Conservation (phyloP, 2,329 filamentous ascomycete genomes). For the Rutstroemia sp. region DNA sequence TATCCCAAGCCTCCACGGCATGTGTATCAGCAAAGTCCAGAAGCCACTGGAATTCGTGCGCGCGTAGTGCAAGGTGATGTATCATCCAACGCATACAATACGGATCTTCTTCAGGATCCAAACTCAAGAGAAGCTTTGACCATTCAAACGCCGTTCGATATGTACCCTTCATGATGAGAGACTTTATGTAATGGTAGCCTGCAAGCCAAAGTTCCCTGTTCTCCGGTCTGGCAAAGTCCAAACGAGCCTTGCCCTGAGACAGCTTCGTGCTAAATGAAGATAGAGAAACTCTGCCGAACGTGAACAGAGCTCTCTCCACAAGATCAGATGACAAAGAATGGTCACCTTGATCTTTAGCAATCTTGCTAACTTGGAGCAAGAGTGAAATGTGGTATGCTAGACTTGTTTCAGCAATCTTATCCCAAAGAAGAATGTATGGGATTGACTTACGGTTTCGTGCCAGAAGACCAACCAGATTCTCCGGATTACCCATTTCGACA, state of each 20-base stretch:
- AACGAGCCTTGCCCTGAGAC: slow-evolving; percentile 67
- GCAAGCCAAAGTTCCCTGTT: slow-evolving; percentile 92
- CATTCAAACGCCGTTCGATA: slow-evolving; percentile 91
- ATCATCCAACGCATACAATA: slow-evolving; percentile 77
- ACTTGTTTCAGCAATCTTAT: slow-evolving; percentile 16
- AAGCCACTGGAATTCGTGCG: slow-evolving; percentile 69
- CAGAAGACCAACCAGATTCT: slow-evolving; percentile 71
- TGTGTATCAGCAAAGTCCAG: slow-evolving; percentile 55
- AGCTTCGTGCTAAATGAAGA: slow-evolving; percentile 74
- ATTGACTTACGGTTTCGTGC: slow-evolving; percentile 50
- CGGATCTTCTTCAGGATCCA: slow-evolving; percentile 68
- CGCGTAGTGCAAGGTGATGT: slow-evolving; percentile 77
- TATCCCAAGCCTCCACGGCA: slow-evolving; percentile 33
- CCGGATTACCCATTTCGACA: slow-evolving; percentile 78
- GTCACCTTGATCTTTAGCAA: slow-evolving; percentile 87
- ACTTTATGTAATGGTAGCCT: slow-evolving; percentile 80
- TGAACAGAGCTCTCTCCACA: slow-evolving; percentile 84
- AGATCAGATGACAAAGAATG: slow-evolving; percentile 80
- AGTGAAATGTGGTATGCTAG: slow-evolving; percentile 83
- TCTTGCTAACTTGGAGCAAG: slow-evolving; percentile 86
- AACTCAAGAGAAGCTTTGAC: slow-evolving; percentile 73
- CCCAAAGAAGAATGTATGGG: background rate
- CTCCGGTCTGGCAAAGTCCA: slow-evolving; percentile 75
- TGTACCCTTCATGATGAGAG: slow-evolving; percentile 82
- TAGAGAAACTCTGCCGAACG: slow-evolving; percentile 81